Conservation (phyloP, 495 filamentous ascomycete species). For the Penicillium paradoxum region DNA sequence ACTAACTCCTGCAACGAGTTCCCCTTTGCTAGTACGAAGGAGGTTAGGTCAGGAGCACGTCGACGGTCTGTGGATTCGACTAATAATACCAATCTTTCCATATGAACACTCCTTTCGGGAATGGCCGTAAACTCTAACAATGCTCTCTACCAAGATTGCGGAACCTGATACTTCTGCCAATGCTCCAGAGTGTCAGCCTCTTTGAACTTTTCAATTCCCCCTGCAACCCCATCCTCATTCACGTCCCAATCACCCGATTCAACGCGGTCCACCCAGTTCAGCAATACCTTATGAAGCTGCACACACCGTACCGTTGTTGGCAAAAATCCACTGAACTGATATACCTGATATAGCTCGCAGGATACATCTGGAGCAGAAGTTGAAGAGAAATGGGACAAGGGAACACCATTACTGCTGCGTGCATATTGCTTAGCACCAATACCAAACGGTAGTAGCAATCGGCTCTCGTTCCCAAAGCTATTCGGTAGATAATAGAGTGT, state of each 20-base stretch:
- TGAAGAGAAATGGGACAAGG: neutral
- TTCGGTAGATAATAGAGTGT: neutral
- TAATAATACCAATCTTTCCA: too few species aligned
- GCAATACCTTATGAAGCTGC: slow-evolving; percentile 7
- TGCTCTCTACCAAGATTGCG: slow-evolving; percentile 1
- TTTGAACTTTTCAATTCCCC: slow-evolving; percentile 12
- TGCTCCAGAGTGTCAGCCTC: slow-evolving; percentile 9
- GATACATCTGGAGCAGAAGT: neutral
- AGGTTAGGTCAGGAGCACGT: too few species aligned
- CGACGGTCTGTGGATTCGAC: too few species aligned
- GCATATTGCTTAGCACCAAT: slow-evolving; percentile 2
- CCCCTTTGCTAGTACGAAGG: too few species aligned
- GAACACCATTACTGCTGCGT: slow-evolving; percentile 5
- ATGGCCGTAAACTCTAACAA: neutral
- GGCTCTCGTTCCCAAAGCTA: slow-evolving; percentile 3
- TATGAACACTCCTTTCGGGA: too few species aligned
- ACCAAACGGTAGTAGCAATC: slow-evolving; percentile 4
- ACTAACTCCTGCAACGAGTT: too few species aligned
- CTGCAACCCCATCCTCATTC: slow-evolving; percentile 6
- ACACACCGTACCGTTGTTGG: neutral
- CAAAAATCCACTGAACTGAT: slow-evolving; percentile 1
- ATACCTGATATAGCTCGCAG: too few species aligned
- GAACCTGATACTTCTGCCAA: slow-evolving; percentile 9
- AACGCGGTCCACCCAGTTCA: slow-evolving; percentile 9
- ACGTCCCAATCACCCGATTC: slow-evolving; percentile 12